Evolutionary conservation across 164 flowering plant species (phyloP).

Genomic region (Stephania japonica): DNA sequence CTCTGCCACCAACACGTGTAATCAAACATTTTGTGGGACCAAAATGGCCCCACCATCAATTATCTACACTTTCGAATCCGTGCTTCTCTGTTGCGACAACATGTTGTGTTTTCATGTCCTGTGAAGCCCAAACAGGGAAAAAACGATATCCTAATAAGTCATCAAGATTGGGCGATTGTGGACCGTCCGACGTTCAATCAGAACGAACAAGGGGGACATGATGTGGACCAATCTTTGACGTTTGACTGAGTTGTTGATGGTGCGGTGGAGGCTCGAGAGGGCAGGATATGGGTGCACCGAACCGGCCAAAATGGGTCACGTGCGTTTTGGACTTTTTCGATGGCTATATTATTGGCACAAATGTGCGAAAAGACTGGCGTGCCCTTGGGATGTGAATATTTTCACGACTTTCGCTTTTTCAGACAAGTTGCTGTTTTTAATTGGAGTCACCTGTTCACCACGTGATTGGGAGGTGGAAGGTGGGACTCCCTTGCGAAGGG

Average conservation of each 20-base stretch:
- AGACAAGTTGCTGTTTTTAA: background rate
- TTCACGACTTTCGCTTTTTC: background rate
- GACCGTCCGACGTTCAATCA: background rate
- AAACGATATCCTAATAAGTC: background rate
- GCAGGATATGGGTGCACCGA: slow-evolving; percentile 12
- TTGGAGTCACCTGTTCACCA: background rate
- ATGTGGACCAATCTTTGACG: background rate
- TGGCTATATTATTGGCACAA: background rate
- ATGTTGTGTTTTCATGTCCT: background rate
- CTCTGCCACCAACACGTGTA: background rate
- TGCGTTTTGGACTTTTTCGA: slow-evolving; percentile 16
- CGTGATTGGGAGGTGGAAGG: background rate
- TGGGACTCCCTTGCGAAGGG: too few relatives aligned
- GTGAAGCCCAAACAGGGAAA: background rate
- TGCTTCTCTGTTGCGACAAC: background rate
- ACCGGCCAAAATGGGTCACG: slow-evolving; percentile 20
- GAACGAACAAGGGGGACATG: background rate
- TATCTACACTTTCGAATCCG: background rate
- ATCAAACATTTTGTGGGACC: background rate
- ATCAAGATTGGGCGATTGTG: background rate
- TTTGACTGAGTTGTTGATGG: background rate
- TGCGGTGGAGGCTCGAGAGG: background rate
- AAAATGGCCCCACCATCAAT: background rate
- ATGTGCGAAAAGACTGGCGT: background rate
- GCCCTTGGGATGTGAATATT: background rate